phyloP scores from a whole-genome alignment of 1,284 basidiomycete genomes.

The Cutaneotrichosporon mucoides region DNA sequence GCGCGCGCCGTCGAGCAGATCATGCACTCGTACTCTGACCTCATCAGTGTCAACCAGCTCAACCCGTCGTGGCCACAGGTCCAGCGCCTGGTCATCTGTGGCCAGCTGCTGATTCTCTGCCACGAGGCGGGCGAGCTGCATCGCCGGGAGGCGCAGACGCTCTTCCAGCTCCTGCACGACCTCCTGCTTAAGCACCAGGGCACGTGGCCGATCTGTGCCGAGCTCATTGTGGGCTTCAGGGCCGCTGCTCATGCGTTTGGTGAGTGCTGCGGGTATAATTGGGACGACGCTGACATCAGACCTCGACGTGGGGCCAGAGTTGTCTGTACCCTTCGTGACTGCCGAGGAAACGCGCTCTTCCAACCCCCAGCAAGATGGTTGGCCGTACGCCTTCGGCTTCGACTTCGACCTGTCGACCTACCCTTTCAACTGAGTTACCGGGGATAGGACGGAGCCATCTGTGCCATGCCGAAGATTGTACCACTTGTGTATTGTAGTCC shows the following conservation, averaged over 20 bases:
- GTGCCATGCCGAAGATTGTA: no score
- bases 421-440: neutral
- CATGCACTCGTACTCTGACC: conserved; percentile 22
- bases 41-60: conserved; percentile 14
- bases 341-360: no score
- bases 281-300: conserved; percentile 1
- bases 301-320: neutral
- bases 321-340: neutral
- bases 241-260: conserved; percentile 13
- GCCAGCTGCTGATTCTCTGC: conserved; percentile 25
- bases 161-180: conserved; percentile 19
- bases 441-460: no score
- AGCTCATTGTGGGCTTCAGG: conserved; percentile 11
- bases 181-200: conserved; percentile 14
- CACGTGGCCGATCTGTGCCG: conserved; percentile 12
- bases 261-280: neutral
- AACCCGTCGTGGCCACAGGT: conserved; percentile 27
- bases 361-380: neutral
- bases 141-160: conserved; percentile 10
- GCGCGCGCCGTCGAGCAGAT: conserved; percentile 21
- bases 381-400: conserved; percentile 6
- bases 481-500: no score
- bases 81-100: conserved; percentile 17
- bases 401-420: conserved; percentile 10
- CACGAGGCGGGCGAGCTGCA: conserved; percentile 22